These are phyloP conservation scores for Ustilago crameri DNA, from an alignment of 1,284 basidiomycete species.

Conservation along the genomic window DNA sequence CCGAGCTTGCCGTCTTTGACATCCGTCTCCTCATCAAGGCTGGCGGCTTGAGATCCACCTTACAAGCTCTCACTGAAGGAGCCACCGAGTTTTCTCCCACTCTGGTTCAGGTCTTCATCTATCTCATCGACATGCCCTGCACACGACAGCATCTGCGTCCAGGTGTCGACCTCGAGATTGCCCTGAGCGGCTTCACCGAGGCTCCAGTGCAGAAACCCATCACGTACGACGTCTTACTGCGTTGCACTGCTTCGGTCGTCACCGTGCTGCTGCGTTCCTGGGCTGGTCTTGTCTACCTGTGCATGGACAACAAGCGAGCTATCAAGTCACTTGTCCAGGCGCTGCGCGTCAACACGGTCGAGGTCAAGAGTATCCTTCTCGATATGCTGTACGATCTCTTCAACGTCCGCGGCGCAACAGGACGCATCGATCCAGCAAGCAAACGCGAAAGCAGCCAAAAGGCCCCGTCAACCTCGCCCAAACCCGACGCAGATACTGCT, in stretches of 20 bases:
- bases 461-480: slow-evolving; percentile 19
- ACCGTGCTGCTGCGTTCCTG: slow-evolving; percentile 86
- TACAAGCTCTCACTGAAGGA: slow-evolving; percentile 87
- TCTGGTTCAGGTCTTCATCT: slow-evolving; percentile 85
- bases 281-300: slow-evolving; percentile 94
- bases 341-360: slow-evolving; percentile 84
- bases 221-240: slow-evolving; percentile 72
- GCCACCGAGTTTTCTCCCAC: slow-evolving; percentile 83
- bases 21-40: slow-evolving; percentile 82
- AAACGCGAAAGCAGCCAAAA: slow-evolving; percentile 44
- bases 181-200: slow-evolving; percentile 71
- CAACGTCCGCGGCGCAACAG: slow-evolving; percentile 69
- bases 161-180: slow-evolving; percentile 88
- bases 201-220: slow-evolving; percentile 81
- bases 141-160: slow-evolving; percentile 82
- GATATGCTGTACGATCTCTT: slow-evolving; percentile 95
- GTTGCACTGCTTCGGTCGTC: slow-evolving; percentile 80
- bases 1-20: slow-evolving; percentile 90
- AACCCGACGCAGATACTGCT: slow-evolving; percentile 4
- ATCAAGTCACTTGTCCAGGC: slow-evolving; percentile 86
- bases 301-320: slow-evolving; percentile 86
- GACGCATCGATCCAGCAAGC: slow-evolving; percentile 39
- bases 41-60: slow-evolving; percentile 85
- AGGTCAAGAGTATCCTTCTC: slow-evolving; percentile 76
- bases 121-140: slow-evolving; percentile 85